Evolutionary conservation across 2,329 filamentous ascomycete genomes (phyloP).

Genomic region (Alternaria novae-zelandiae): DNA sequence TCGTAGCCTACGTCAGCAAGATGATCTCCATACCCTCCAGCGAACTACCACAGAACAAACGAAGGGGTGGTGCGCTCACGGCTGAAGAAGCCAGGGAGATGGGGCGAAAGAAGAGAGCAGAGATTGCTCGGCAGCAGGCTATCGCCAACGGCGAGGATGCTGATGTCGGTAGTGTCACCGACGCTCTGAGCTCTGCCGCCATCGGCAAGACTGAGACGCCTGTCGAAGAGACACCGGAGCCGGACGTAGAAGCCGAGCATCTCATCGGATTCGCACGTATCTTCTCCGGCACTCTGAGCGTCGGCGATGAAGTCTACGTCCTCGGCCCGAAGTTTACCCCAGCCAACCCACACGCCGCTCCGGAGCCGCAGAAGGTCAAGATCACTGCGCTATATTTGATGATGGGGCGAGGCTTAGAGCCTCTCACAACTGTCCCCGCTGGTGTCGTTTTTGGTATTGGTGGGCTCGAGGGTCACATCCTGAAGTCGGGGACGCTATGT

Average conservation of each 20-base stretch:
- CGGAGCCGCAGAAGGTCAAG: constrained; percentile 80
- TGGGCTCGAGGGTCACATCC: constrained; percentile 88
- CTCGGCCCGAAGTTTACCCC: constrained; percentile 93
- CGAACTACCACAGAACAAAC: constrained; percentile 86
- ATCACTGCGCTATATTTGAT: constrained; percentile 91
- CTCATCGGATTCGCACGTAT: constrained; percentile 93
- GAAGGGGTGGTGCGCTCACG: constrained; percentile 70
- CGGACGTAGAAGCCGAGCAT: constrained; percentile 77
- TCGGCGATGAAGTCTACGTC: constrained; percentile 91
- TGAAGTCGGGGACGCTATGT: constrained; percentile 94
- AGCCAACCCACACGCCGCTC: constrained; percentile 71
- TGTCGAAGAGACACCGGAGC: constrained; percentile 50
- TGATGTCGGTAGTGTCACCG: constrained; percentile 61
- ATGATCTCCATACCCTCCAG: constrained; percentile 96
- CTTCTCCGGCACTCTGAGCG: constrained; percentile 86
- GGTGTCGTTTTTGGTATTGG: constrained; percentile 95
- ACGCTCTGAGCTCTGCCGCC: constrained; percentile 66
- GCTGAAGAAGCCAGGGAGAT: constrained; percentile 90
- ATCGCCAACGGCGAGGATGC: constrained; percentile 52
- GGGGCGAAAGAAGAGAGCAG: constrained; percentile 85
- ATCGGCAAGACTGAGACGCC: constrained; percentile 54
- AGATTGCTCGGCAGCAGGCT: constrained; percentile 81
- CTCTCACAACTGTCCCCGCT: constrained; percentile 82
- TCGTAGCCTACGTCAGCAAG: constrained; percentile 96
- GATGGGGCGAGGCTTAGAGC: constrained; percentile 90